A percentile compares a stretch with the other conserved stretches of the same genome.
phyloP scores from a whole-genome alignment of 208 protist species.

The Trypanosoma lewisi region DNA sequence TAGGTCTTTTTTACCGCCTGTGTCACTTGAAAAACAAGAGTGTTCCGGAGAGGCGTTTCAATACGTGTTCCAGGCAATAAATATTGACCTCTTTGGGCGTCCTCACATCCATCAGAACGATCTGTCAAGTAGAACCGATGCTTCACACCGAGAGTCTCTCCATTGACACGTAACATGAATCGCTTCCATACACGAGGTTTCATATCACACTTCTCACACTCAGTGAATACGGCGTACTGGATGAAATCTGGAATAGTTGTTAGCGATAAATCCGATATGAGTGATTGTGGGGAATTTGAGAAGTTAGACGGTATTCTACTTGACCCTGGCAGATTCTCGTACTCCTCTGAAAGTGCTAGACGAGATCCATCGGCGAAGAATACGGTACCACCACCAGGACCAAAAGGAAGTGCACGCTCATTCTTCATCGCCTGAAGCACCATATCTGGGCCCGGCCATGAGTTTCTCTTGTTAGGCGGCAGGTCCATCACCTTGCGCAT shows the following conservation, averaged over 20 bases:
- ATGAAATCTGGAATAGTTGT: slow-evolving; percentile 22
- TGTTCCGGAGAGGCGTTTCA: slow-evolving; percentile 12
- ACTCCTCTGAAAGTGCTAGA: slow-evolving; percentile 6
- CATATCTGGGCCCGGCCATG: slow-evolving; percentile 17
- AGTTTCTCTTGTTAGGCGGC: not conserved
- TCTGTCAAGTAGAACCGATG: slow-evolving; percentile 21
- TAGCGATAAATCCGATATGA: not conserved
- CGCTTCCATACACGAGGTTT: slow-evolving; percentile 2
- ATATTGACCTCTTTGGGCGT: not conserved
- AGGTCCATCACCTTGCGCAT: slow-evolving; percentile 11
- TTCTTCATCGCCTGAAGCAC: slow-evolving; percentile 26
- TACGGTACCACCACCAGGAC: slow-evolving; percentile 23
- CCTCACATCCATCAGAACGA: slow-evolving; percentile 13
- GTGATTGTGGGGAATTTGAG: not conserved
- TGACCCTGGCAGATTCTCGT: not conserved
- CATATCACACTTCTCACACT: slow-evolving; percentile 21
- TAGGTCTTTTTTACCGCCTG: not conserved
- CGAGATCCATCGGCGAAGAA: slow-evolving; percentile 18
- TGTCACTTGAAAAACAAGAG: slow-evolving; percentile 6
- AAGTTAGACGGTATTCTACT: not conserved
- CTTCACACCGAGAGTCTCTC: not conserved
- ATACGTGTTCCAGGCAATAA: slow-evolving; percentile 13
- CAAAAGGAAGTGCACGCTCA: slow-evolving; percentile 18
- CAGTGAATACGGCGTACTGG: slow-evolving; percentile 19
- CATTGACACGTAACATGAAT: slow-evolving; percentile 22